These are phyloP conservation scores for Coemansia sp. DNA, from an alignment of 192 early-diverging fungal genomes.

Conservation along the genomic window DNA sequence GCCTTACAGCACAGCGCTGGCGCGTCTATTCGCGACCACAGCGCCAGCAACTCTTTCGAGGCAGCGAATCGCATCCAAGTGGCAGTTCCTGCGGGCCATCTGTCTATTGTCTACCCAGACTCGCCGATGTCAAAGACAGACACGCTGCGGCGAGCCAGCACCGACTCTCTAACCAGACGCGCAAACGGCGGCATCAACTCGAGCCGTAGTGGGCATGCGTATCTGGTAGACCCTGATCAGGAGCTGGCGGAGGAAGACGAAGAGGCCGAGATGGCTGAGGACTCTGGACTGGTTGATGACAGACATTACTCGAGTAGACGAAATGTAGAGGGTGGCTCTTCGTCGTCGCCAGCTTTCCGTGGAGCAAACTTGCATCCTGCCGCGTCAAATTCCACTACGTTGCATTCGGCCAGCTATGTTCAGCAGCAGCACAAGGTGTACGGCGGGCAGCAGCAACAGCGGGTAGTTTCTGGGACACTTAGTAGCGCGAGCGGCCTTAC, in stretches of 20 bases:
- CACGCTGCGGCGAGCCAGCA: conserved; percentile 40
- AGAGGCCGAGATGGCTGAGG: conserved; percentile 5
- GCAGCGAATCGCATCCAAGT: conserved; percentile 38
- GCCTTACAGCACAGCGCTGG: conserved; percentile 11
- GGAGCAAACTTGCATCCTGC: conserved; percentile 36
- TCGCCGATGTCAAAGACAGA: conserved; percentile 57
- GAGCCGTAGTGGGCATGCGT: conserved; percentile 35
- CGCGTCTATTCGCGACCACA: conserved; percentile 7
- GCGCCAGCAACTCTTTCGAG: background rate
- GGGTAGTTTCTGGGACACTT: background rate
- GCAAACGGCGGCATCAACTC: conserved; percentile 14
- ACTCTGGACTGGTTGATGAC: conserved; percentile 5
- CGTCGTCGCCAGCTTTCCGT: background rate
- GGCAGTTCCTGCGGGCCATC: conserved; percentile 43
- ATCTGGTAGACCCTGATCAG: conserved; percentile 48
- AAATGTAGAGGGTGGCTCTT: conserved; percentile 3
- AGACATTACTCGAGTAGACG: background rate
- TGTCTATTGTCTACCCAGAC: conserved; percentile 56
- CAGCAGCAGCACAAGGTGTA: conserved; percentile 26
- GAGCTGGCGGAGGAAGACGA: conserved; percentile 8
- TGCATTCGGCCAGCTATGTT: conserved; percentile 40
- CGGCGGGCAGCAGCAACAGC: conserved; percentile 2
- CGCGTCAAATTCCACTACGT: conserved; percentile 49
- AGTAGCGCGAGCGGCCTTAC: background rate
- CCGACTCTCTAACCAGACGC: conserved; percentile 34